Evolutionary conservation across 495 filamentous ascomycete genomes (phyloP).

Genomic region (Talaromyces proteolyticus): DNA sequence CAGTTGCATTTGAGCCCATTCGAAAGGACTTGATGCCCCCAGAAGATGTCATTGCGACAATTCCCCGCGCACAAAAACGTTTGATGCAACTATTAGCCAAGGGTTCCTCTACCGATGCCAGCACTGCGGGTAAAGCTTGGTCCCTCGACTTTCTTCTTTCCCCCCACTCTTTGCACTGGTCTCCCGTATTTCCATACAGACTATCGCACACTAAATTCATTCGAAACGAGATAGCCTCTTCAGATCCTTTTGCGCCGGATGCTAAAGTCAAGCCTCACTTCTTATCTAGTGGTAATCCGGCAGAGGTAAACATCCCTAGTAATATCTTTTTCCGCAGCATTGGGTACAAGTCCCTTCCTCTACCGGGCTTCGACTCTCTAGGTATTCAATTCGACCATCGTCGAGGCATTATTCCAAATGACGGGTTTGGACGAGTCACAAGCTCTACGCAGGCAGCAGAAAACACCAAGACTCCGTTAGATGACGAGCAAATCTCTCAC

Average conservation of each 20-base stretch:
- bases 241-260: constrained; percentile 38
- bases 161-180: constrained; percentile 60
- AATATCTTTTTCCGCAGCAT: constrained; percentile 82
- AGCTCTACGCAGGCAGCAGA: constrained; percentile 18
- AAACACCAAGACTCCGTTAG: constrained; percentile 17
- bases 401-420: constrained; percentile 78
- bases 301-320: constrained; percentile 49
- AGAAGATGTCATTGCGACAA: constrained; percentile 43
- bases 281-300: constrained; percentile 29
- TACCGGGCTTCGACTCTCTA: constrained; percentile 71
- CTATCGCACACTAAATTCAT: constrained; percentile 62
- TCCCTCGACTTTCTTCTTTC: constrained; percentile 76
- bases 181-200: constrained; percentile 28
- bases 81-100: constrained; percentile 76
- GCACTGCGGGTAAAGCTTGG: constrained; percentile 61
- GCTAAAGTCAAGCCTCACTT: constrained; percentile 33
- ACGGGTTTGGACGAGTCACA: constrained; percentile 70
- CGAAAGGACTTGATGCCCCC: constrained; percentile 57
- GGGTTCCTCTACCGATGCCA: constrained; percentile 49
- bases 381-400: constrained; percentile 71
- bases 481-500: constrained; percentile 33
- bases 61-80: constrained; percentile 69
- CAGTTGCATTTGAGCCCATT: constrained; percentile 65
- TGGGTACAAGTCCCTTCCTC: constrained; percentile 76
- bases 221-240: constrained; percentile 47